Conservation (phyloP, 257 asterid species). For the Forsythia viridissima region DNA sequence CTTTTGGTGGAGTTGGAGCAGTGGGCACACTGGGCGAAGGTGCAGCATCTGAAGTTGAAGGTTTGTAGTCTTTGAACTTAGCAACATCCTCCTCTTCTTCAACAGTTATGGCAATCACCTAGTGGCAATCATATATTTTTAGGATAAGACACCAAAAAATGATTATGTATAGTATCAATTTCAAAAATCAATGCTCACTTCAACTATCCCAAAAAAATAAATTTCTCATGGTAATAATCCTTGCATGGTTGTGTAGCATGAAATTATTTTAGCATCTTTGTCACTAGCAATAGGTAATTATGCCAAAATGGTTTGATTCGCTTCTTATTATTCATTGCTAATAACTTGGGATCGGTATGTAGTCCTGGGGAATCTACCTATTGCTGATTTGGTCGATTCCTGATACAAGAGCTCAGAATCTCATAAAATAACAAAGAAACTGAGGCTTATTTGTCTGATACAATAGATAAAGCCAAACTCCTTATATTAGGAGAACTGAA, state of each 20-base stretch:
- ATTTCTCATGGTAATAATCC: too few species aligned
- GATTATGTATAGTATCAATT: neutral
- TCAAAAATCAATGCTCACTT: too few species aligned
- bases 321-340: too few species aligned
- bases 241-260: too few species aligned
- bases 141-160: slow-evolving; percentile 25
- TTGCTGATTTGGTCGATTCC: neutral
- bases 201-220: too few species aligned
- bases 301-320: too few species aligned
- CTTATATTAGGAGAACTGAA: too few species aligned
- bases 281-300: too few species aligned
- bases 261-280: too few species aligned
- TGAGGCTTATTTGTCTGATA: neutral
- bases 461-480: neutral
- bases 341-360: too few species aligned
- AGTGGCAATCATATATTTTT: slow-evolving; percentile 16
- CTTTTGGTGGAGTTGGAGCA: slow-evolving; percentile 66
- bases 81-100: slow-evolving; percentile 83
- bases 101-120: slow-evolving; percentile 85
- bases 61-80: slow-evolving; percentile 76
- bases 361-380: neutral
- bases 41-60: slow-evolving; percentile 68
- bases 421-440: neutral
- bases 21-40: slow-evolving; percentile 58
- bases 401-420: neutral